phyloP scores from a whole-genome alignment of 768 basidiomycete genomes.

The Leucocoprinus sp. region DNA sequence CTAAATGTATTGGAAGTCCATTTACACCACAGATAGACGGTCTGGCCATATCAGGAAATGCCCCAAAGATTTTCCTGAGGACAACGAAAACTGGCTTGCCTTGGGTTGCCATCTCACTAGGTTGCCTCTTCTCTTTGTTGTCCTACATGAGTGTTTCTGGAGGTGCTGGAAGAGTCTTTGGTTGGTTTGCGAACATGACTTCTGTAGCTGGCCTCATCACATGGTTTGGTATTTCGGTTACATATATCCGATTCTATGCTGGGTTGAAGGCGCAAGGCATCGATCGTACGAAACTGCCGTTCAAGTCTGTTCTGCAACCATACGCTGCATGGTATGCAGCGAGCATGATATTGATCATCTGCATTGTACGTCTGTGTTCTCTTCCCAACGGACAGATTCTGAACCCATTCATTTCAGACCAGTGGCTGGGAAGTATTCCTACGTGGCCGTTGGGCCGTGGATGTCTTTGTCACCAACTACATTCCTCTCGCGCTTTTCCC shows the following conservation, averaged over 20 bases:
- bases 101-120: conserved; percentile 60
- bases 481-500: conserved; percentile 68
- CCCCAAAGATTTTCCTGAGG: conserved; percentile 68
- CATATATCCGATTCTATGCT: conserved; percentile 78
- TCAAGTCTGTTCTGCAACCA: conserved; percentile 56
- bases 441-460: conserved; percentile 37
- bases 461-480: conserved; percentile 80
- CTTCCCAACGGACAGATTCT: background rate
- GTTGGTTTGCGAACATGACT: conserved; percentile 77
- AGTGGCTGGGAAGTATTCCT: conserved; percentile 37
- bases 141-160: conserved; percentile 72
- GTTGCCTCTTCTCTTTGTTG: conserved; percentile 56
- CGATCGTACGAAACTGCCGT: conserved; percentile 66
- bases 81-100: conserved; percentile 74
- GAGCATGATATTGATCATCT: conserved; percentile 39
- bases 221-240: conserved; percentile 72
- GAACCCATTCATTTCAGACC: conserved; percentile 21
- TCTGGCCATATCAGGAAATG: conserved; percentile 71
- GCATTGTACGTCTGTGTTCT: conserved; percentile 41
- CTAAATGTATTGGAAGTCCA: background rate
- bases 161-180: conserved; percentile 68
- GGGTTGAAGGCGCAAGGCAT: conserved; percentile 78
- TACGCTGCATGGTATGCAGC: conserved; percentile 60
- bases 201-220: conserved; percentile 62
- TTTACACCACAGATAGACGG: conserved; percentile 45